These are phyloP conservation scores for Arthroderma sp. DNA, from an alignment of 2,329 filamentous ascomycete species.

Conservation along the genomic window DNA sequence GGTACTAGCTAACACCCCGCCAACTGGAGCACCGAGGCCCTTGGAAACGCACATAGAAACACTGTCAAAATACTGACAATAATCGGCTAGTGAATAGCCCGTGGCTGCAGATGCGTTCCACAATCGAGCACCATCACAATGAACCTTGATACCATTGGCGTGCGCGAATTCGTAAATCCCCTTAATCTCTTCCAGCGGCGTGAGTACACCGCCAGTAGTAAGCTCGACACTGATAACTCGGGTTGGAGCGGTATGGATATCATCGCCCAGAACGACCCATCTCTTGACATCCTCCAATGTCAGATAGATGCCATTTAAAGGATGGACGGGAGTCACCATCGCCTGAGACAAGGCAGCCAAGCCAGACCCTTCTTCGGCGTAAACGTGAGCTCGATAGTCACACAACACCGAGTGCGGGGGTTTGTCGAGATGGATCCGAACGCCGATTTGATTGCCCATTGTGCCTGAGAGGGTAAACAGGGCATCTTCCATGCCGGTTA, in stretches of 20 bases:
- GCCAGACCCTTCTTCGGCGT: constrained; percentile 19
- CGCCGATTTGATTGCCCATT: constrained; percentile 83
- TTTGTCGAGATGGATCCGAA: constrained; percentile 62
- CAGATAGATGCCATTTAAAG: constrained; percentile 21
- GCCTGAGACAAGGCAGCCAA: constrained; percentile 20
- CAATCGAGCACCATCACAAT: constrained; percentile 21
- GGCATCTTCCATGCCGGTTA: constrained; percentile 62
- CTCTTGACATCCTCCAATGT: constrained; percentile 23
- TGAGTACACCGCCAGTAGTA: constrained; percentile 16
- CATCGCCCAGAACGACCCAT: constrained; percentile 14
- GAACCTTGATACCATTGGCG: constrained; percentile 13
- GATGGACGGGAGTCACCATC: constrained; percentile 16
- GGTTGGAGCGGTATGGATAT: constrained; percentile 19
- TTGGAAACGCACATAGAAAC: constrained; percentile 21
- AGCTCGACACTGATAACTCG: constrained; percentile 19
- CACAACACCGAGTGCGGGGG: constrained; percentile 44
- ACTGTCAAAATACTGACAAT: constrained; percentile 19
- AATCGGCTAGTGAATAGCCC: constrained; percentile 15
- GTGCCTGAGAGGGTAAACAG: constrained; percentile 80
- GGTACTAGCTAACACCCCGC: constrained; percentile 18
- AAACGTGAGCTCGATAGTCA: constrained; percentile 22
- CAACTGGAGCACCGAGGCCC: constrained; percentile 21
- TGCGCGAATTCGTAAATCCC: constrained; percentile 17
- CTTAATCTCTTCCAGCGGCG: constrained; percentile 16
- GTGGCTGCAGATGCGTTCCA: constrained; percentile 18